These are phyloP conservation scores for Daldinia decipiens DNA, from an alignment of 495 filamentous ascomycete species.

Conservation along the genomic window DNA sequence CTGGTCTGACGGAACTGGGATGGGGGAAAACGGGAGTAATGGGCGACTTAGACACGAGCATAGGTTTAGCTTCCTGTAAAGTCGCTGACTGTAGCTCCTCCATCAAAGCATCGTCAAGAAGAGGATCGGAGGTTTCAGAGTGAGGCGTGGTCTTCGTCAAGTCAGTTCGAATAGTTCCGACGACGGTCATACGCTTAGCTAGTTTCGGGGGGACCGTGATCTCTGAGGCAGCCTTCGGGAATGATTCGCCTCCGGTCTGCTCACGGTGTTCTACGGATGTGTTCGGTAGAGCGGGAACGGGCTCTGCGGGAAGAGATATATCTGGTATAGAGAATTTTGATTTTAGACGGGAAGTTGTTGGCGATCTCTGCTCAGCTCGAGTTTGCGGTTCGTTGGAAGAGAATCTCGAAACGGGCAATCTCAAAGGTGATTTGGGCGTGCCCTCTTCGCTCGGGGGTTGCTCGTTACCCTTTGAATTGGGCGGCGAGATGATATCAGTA, in stretches of 20 bases:
- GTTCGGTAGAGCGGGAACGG: constrained; percentile 26
- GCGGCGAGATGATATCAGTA: constrained; percentile 12
- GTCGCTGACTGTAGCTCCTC: constrained; percentile 86
- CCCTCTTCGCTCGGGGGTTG: constrained; percentile 24
- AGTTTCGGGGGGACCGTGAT: constrained; percentile 41
- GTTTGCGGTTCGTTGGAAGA: constrained; percentile 37
- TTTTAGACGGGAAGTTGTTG: constrained; percentile 51
- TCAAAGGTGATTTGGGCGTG: constrained; percentile 38
- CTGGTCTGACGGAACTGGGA: constrained; percentile 48
- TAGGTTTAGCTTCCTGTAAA: constrained; percentile 82
- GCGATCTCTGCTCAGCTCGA: constrained; percentile 17
- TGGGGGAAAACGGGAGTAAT: constrained; percentile 71
- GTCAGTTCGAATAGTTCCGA: constrained; percentile 68
- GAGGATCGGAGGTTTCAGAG: constrained; percentile 68
- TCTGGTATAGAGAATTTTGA: constrained; percentile 64
- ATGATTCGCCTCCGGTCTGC: constrained; percentile 12
- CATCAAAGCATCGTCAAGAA: constrained; percentile 87
- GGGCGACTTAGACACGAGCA: constrained; percentile 86
- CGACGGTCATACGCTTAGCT: constrained; percentile 58
- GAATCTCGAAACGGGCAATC: constrained; percentile 48
- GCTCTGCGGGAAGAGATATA: constrained; percentile 40
- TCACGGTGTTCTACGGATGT: constrained; percentile 11
- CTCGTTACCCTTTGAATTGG: constrained; percentile 3
- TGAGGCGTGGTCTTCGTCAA: constrained; percentile 60
- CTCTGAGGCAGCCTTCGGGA: constrained; percentile 27